phyloP scores from a whole-genome alignment of 2,329 filamentous ascomycete species.

The Penicillium verrucosum region DNA sequence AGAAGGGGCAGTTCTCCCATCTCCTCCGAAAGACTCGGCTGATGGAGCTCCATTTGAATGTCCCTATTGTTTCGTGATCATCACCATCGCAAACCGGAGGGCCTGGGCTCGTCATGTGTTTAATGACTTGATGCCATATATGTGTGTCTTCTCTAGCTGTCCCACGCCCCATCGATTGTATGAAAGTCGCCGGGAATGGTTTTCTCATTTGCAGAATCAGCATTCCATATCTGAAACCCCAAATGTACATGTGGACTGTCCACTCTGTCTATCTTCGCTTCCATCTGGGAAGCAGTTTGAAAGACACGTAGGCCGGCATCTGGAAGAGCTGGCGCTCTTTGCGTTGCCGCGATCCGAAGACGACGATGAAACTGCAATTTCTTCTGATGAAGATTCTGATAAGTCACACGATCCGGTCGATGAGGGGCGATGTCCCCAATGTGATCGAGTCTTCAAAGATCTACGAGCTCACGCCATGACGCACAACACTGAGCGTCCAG shows the following conservation, averaged over 20 bases:
- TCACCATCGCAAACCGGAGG: constrained; percentile 23
- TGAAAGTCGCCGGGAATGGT: constrained; percentile 18
- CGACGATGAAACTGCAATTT: not conserved
- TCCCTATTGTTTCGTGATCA: constrained; percentile 41
- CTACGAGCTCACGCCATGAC: not conserved
- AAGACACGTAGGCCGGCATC: not conserved
- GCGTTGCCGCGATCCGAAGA: not conserved
- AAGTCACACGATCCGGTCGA: not conserved
- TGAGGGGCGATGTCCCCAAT: not conserved
- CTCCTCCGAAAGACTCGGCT: constrained; percentile 23
- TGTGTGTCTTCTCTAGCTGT: constrained; percentile 34
- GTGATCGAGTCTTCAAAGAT: not conserved
- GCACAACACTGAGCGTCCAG: not conserved
- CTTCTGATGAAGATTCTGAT: not conserved
- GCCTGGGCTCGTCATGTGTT: constrained; percentile 43
- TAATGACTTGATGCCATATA: constrained; percentile 40
- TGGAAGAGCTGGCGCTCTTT: not conserved
- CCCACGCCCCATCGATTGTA: constrained; percentile 17
- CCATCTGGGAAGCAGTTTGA: not conserved
- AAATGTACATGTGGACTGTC: not conserved
- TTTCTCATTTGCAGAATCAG: not conserved
- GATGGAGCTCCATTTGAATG: constrained; percentile 37
- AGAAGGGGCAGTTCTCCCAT: constrained; percentile 20
- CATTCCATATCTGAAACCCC: not conserved
- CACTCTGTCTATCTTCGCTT: not conserved